phyloP scores from a whole-genome alignment of 192 early-diverging fungal genomes.

The Coemansia sp. region DNA sequence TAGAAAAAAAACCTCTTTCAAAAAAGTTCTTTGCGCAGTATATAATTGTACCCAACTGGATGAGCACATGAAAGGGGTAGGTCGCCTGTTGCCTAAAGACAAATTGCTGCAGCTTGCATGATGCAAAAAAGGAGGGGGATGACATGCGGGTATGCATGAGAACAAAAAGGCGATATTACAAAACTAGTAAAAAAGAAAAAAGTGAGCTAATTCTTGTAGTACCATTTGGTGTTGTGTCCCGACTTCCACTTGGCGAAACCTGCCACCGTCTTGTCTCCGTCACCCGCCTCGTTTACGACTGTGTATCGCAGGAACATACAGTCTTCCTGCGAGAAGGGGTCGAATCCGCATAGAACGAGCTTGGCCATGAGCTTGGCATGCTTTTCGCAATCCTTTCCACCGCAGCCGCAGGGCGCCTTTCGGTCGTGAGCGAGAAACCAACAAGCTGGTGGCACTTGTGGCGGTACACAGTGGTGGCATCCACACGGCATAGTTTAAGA shows the following conservation, averaged over 20 bases:
- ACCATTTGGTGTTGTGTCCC: conserved; percentile 33
- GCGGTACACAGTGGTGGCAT: conserved; percentile 14
- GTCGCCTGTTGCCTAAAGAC: conserved; percentile 4
- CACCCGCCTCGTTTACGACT: conserved; percentile 33
- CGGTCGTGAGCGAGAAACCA: conserved; percentile 46
- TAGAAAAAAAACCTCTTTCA: neutral
- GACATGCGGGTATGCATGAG: neutral
- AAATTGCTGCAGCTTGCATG: neutral
- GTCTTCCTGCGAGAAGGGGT: conserved; percentile 35
- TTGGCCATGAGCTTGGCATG: conserved; percentile 38
- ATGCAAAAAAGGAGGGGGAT: neutral
- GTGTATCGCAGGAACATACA: conserved; percentile 42
- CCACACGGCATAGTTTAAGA: conserved; percentile 32
- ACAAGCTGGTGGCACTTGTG: conserved; percentile 29
- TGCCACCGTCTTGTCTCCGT: conserved; percentile 34
- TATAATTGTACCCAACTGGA: neutral
- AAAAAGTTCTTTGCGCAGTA: neutral
- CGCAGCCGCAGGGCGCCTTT: conserved; percentile 45
- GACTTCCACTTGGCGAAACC: conserved; percentile 49
- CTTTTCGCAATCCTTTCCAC: conserved; percentile 33
- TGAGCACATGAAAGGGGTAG: neutral
- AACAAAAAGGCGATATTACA: conserved; percentile 8
- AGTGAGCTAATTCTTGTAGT: conserved; percentile 30
- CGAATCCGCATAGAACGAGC: conserved; percentile 37
- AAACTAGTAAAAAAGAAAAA: neutral